phyloP scores from a whole-genome alignment of 129 eudicot genomes.

The Ambrosia trifida region DNA sequence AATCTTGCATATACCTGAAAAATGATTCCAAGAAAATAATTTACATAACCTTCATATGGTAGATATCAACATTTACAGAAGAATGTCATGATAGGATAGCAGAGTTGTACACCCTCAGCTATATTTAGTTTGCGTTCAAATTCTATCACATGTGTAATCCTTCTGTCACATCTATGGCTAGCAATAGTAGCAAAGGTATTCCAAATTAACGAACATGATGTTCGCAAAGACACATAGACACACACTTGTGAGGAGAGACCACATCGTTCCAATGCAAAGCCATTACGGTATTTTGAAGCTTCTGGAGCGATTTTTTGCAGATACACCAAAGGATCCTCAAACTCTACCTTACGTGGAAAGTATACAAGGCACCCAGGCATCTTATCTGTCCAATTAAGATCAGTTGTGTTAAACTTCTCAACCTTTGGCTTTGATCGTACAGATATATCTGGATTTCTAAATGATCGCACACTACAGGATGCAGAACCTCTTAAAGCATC shows the following conservation, averaged over 20 bases:
- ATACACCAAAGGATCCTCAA: conserved; percentile 59
- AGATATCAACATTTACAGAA: conserved; percentile 2
- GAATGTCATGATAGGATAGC: not conserved
- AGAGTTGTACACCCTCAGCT: not conserved
- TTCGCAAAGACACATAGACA: conserved; percentile 1
- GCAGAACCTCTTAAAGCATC: conserved; percentile 69
- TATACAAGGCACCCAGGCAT: conserved; percentile 53
- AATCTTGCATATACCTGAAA: conserved; percentile 62
- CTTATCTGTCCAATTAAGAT: conserved; percentile 43
- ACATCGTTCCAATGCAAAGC: not conserved
- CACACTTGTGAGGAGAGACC: not conserved
- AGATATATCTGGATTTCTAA: conserved; percentile 27
- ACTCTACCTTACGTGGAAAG: conserved; percentile 50
- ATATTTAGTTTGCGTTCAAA: not conserved
- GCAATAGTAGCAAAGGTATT: not conserved
- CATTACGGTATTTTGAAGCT: conserved; percentile 56
- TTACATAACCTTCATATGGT: conserved; percentile 10
- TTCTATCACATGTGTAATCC: not conserved
- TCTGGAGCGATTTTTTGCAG: conserved; percentile 51
- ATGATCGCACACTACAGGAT: conserved; percentile 63
- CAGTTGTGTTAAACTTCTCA: conserved; percentile 24
- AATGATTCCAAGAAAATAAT: conserved; percentile 14
- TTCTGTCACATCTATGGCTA: conserved; percentile 4
- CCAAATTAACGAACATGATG: not conserved
- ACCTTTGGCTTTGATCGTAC: conserved; percentile 36